A percentile compares a stretch with the other conserved stretches of the same genome.
Evolutionary conservation across 2,329 filamentous ascomycete genomes (phyloP).

Genomic region (Stemphylium vesicarium): DNA sequence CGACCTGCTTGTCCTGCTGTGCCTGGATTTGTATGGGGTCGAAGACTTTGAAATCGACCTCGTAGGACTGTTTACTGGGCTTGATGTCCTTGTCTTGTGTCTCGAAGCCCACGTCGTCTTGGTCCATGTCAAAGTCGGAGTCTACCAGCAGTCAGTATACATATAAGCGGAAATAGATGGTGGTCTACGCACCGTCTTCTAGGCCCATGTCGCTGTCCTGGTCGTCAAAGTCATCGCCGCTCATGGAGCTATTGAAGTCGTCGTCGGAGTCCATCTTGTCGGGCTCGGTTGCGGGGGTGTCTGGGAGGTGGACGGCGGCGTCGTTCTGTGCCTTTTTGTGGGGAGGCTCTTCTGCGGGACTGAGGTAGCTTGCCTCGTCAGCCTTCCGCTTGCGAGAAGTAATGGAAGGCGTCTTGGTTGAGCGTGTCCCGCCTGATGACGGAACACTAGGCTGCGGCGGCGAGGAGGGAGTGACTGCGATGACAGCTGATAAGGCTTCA

Average conservation of each 20-base stretch:
- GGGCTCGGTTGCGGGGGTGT: constrained; percentile 42
- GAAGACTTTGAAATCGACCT: constrained; percentile 84
- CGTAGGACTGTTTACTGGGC: constrained; percentile 75
- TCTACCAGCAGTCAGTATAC: constrained; percentile 44
- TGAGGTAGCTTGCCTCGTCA: constrained; percentile 41
- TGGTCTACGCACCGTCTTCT: constrained; percentile 49
- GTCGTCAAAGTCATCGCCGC: constrained; percentile 77
- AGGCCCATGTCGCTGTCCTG: constrained; percentile 73
- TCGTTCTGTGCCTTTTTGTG: constrained; percentile 37
- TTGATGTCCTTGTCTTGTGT: constrained; percentile 74
- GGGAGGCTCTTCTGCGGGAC: constrained; percentile 35
- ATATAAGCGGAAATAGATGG: background rate
- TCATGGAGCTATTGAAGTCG: constrained; percentile 85
- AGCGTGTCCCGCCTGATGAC: constrained; percentile 49
- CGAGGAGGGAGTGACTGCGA: constrained; percentile 17
- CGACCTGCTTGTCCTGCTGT: constrained; percentile 84
- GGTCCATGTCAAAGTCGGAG: constrained; percentile 63
- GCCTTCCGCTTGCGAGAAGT: constrained; percentile 49
- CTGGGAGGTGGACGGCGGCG: constrained; percentile 31
- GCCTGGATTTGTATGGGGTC: constrained; percentile 79
- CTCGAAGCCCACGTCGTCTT: constrained; percentile 65
- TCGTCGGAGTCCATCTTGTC: constrained; percentile 91
- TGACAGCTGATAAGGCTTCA: constrained; percentile 10
- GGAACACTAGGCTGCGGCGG: constrained; percentile 48
- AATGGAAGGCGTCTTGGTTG: constrained; percentile 47